phyloP scores from a whole-genome alignment of 768 basidiomycete species.

The Punctularia strigosozonata region DNA sequence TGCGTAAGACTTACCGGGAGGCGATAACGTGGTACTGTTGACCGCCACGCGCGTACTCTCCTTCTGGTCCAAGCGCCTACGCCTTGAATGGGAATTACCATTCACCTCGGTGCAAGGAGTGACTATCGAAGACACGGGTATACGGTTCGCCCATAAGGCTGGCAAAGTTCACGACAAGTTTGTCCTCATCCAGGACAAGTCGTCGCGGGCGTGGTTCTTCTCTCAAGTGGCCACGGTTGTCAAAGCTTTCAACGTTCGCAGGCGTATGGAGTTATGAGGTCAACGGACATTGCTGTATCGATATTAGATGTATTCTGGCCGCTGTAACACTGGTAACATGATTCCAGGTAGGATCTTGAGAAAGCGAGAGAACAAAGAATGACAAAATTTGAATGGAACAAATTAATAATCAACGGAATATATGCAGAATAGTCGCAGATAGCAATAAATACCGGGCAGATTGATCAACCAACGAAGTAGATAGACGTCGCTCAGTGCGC shows the following conservation, averaged over 20 bases:
- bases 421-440: not conserved
- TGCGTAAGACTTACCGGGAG: slow-evolving; percentile 54
- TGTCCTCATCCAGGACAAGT: slow-evolving; percentile 64
- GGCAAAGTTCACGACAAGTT: slow-evolving; percentile 70
- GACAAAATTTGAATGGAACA: slow-evolving; percentile 2
- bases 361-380: slow-evolving; percentile 9
- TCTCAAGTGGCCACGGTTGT: slow-evolving; percentile 65
- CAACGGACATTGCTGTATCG: no score
- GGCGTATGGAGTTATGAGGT: slow-evolving; percentile 49
- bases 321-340: no score
- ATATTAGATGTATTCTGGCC: no score
- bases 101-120: slow-evolving; percentile 81
- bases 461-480: not conserved
- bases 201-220: slow-evolving; percentile 73
- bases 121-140: slow-evolving; percentile 82
- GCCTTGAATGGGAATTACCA: slow-evolving; percentile 85
- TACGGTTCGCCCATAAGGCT: slow-evolving; percentile 73
- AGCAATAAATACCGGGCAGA: not conserved
- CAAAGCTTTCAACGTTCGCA: slow-evolving; percentile 60
- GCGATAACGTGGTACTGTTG: slow-evolving; percentile 71
- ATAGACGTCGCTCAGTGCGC: not conserved
- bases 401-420: not conserved
- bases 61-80: slow-evolving; percentile 77
- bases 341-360: no score
- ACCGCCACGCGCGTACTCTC: slow-evolving; percentile 71